Evolutionary conservation across 495 filamentous ascomycete species (phyloP).

Genomic region (Penicilliopsis zonata): DNA sequence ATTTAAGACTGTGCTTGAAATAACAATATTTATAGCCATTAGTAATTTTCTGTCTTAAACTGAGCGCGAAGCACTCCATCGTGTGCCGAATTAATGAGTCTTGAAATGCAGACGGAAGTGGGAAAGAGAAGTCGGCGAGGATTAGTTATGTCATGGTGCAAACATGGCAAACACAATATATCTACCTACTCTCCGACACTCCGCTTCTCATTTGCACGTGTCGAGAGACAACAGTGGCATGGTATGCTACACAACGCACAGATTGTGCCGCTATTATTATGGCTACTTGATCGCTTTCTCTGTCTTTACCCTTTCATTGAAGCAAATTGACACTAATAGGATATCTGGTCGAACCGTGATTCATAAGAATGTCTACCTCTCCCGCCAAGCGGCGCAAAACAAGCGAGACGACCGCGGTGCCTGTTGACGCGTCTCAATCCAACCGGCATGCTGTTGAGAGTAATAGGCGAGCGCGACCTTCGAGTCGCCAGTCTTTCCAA

Average conservation of each 20-base stretch:
- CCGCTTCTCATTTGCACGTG: too few species aligned
- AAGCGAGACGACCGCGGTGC: slow-evolving; percentile 29
- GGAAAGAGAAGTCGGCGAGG: neutral
- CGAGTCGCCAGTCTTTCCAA: slow-evolving; percentile 43
- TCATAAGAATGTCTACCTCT: slow-evolving; percentile 29
- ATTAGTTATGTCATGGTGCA: slow-evolving; percentile 6
- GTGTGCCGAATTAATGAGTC: slow-evolving; percentile 3
- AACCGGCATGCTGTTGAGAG: slow-evolving; percentile 15
- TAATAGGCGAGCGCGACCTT: slow-evolving; percentile 11
- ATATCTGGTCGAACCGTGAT: too few species aligned
- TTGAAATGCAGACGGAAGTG: neutral
- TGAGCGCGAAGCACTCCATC: slow-evolving; percentile 20
- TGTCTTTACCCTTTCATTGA: too few species aligned
- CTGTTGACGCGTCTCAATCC: slow-evolving; percentile 17
- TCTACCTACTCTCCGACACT: too few species aligned
- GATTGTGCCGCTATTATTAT: too few species aligned
- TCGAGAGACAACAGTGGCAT: too few species aligned
- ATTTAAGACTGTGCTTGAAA: too few species aligned
- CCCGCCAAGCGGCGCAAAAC: slow-evolving; percentile 54
- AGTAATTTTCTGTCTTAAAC: slow-evolving; percentile 8
- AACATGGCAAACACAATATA: neutral
- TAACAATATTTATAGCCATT: too few species aligned
- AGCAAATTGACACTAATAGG: too few species aligned
- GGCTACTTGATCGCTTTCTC: too few species aligned
- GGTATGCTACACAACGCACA: too few species aligned